Conservation (phyloP, 129 eudicot species). For the Apium graveolens region DNA sequence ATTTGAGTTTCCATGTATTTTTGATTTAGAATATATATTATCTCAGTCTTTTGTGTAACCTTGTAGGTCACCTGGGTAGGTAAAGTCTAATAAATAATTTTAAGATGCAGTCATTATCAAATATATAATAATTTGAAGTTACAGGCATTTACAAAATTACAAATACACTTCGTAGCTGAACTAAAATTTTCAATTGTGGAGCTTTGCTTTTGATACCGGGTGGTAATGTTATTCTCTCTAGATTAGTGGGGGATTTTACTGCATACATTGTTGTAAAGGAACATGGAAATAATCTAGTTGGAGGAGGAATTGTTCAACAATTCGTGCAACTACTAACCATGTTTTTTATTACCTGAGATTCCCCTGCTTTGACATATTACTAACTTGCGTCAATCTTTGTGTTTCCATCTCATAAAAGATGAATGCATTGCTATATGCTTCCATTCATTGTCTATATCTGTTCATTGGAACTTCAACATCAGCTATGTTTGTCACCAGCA, state of each 20-base stretch:
- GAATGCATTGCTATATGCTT: background rate
- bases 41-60: background rate
- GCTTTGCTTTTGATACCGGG: too few species aligned
- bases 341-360: background rate
- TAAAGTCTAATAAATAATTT: too few species aligned
- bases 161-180: too few species aligned
- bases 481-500: background rate
- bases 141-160: background rate
- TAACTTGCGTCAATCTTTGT: too few species aligned
- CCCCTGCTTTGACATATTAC: background rate
- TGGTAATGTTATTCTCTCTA: too few species aligned
- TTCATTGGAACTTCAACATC: background rate
- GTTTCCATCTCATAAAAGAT: background rate
- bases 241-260: too few species aligned
- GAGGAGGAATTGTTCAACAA: background rate
- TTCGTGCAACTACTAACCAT: background rate
- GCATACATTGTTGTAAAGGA: background rate
- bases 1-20: background rate
- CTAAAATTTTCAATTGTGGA: too few species aligned
- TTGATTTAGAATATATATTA: background rate
- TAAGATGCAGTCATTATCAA: background rate
- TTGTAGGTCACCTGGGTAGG: background rate
- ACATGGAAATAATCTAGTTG: background rate
- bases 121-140: background rate
- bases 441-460: background rate